phyloP scores from a whole-genome alignment of 768 basidiomycete genomes.

The Basidioascus undulatus region DNA sequence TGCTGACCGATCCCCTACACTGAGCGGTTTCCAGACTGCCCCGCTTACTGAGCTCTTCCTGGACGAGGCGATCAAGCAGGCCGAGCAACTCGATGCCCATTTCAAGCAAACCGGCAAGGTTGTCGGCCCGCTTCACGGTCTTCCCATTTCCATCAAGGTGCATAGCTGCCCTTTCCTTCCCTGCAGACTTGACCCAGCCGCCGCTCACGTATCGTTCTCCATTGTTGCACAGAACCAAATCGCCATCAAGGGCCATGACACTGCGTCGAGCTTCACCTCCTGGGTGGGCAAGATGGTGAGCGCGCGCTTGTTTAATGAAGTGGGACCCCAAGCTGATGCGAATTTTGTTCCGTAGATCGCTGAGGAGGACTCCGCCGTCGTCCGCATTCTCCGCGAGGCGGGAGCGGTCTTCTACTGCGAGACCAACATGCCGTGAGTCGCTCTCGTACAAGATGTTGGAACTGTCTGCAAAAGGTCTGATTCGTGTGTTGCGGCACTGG shows the following conservation, averaged over 20 bases:
- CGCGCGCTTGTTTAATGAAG: too few species aligned
- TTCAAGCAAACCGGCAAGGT: constrained; percentile 25
- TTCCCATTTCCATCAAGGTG: constrained; percentile 26
- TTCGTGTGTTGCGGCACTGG: too few species aligned
- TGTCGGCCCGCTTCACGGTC: constrained; percentile 29
- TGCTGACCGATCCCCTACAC: too few species aligned
- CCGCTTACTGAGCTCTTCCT: constrained; percentile 37
- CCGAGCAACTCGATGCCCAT: constrained; percentile 28
- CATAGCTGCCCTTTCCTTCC: constrained; percentile 9
- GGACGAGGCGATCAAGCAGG: constrained; percentile 21
- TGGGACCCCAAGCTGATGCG: too few species aligned
- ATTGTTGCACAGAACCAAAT: constrained; percentile 26
- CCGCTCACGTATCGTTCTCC: constrained; percentile 16
- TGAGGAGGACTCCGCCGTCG: constrained; percentile 24
- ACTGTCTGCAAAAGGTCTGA: too few species aligned
- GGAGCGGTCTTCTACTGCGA: constrained; percentile 27
- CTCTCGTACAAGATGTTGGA: too few species aligned
- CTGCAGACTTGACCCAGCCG: too few species aligned
- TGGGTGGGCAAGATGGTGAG: too few species aligned
- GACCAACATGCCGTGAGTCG: constrained; percentile 28
- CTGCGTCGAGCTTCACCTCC: too few species aligned
- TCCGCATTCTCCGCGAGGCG: constrained; percentile 24
- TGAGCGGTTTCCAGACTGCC: constrained; percentile 7
- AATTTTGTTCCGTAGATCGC: too few species aligned
- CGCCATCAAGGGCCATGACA: constrained; percentile 24